phyloP scores from a whole-genome alignment of 2,329 filamentous ascomycete species.

The Parafenestella ontariensis region DNA sequence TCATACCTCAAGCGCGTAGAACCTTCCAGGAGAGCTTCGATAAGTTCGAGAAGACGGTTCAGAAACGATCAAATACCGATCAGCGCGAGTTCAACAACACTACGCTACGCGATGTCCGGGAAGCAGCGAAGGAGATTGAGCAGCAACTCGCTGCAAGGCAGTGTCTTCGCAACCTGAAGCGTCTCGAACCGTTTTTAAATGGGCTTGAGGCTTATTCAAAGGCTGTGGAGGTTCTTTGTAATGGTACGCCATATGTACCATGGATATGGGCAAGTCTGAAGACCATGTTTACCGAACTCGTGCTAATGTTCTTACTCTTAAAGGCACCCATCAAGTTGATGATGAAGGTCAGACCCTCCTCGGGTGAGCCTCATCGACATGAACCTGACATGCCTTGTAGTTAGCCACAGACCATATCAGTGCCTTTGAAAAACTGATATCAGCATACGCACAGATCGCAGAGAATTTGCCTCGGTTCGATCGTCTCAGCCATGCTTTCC shows the following conservation, averaged over 20 bases:
- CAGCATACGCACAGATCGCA: conserved; percentile 51
- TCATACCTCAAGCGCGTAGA: conserved; percentile 30
- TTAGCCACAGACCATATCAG: conserved; percentile 45
- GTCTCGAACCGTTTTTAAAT: conserved; percentile 52
- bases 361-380: not conserved
- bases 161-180: conserved; percentile 54
- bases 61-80: conserved; percentile 12
- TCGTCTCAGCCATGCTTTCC: conserved; percentile 41
- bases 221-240: conserved; percentile 53
- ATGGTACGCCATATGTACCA: conserved; percentile 56
- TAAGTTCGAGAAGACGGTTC: conserved; percentile 18
- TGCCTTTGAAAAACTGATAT: conserved; percentile 49
- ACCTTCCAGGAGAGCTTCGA: conserved; percentile 28
- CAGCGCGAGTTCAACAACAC: conserved; percentile 35
- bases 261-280: conserved; percentile 56
- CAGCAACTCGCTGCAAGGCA: conserved; percentile 47
- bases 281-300: too few species aligned
- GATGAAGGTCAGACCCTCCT: not conserved
- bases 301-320: not conserved
- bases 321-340: not conserved
- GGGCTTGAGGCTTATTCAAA: conserved; percentile 54
- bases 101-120: conserved; percentile 48
- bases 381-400: conserved; percentile 20
- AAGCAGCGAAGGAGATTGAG: conserved; percentile 51
- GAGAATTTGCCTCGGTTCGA: conserved; percentile 51